These are phyloP conservation scores for Casuarina glauca DNA, from an alignment of 306 rosid genomes.

Conservation along the genomic window DNA sequence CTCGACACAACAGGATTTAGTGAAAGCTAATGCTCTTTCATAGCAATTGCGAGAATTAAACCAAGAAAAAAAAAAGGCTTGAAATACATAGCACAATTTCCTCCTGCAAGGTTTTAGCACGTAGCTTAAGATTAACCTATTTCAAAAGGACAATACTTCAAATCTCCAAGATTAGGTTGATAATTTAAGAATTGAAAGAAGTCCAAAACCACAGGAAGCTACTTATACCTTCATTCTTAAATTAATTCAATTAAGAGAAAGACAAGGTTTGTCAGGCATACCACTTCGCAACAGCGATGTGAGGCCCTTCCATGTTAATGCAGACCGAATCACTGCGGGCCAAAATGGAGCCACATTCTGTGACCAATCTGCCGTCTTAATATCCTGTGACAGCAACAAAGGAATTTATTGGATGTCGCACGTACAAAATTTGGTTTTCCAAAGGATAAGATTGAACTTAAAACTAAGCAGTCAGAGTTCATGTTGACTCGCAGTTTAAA, in stretches of 20 bases:
- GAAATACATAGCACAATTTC: not conserved
- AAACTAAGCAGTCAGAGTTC: not conserved
- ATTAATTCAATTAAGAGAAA: not conserved
- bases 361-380: constrained; percentile 85
- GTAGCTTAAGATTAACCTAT: too few relatives aligned
- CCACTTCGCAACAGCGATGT: constrained; percentile 58
- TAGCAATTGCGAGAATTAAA: not conserved
- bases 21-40: not conserved
- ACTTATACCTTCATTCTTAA: not conserved
- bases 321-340: constrained; percentile 92
- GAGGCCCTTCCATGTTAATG: constrained; percentile 80
- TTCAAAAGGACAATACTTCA: too few relatives aligned
- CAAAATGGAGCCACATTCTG: constrained; percentile 81
- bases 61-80: not conserved
- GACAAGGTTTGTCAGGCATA: constrained; percentile 17
- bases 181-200: too few relatives aligned
- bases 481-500: not conserved
- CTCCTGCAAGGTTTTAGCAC: not conserved
- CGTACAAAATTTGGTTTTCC: not conserved
- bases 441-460: not conserved
- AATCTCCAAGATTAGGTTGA: too few relatives aligned
- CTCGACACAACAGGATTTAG: not conserved
- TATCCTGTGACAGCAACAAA: constrained; percentile 48
- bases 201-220: too few relatives aligned
- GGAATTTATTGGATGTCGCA: not conserved